Evolutionary conservation across 2,329 filamentous ascomycete species (phyloP).

Genomic region (Pezicula carpinea): DNA sequence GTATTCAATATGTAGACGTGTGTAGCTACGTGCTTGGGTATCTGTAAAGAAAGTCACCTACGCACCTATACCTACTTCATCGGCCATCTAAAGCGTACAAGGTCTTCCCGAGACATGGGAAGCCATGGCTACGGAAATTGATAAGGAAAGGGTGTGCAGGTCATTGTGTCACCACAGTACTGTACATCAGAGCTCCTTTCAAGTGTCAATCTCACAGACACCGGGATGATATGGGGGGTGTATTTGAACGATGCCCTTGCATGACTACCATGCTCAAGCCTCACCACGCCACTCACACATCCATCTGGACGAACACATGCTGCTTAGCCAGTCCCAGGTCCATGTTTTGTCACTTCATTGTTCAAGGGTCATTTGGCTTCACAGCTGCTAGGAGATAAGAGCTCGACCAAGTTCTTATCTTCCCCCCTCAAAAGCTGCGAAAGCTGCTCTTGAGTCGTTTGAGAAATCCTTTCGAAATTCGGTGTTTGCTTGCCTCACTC

Average conservation of each 20-base stretch:
- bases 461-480: neutral
- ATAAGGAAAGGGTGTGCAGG: no score
- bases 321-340: neutral
- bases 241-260: neutral
- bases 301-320: neutral
- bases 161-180: neutral
- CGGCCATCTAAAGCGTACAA: no score
- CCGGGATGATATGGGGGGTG: neutral
- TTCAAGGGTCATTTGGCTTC: conserved; percentile 7
- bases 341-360: conserved; percentile 12
- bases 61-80: no score
- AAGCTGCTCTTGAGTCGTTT: neutral
- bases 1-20: no score
- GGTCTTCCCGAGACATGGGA: no score
- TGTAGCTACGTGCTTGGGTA: no score
- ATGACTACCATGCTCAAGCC: neutral
- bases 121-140: no score
- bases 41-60: no score
- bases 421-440: conserved; percentile 1
- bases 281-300: neutral
- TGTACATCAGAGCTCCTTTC: neutral
- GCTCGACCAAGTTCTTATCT: conserved; percentile 4
- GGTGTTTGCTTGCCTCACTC: neutral
- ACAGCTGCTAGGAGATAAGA: conserved; percentile 8
- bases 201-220: neutral